Conservation (phyloP, 176 grass and related monocot species). For the barley (Hordeum vulgare) region MorexV3_pseudomolecules_assembly NC_058522.1:321365865-321366364, state of each 20-base stretch:
- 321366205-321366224: conserved; percentile 15
- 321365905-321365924: conserved; percentile 61
- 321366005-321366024: conserved; percentile 64
- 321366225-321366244: neutral
- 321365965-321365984: conserved; percentile 36
- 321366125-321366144: conserved; percentile 56
- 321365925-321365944: conserved; percentile 55
- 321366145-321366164: conserved; percentile 80
- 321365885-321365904: conserved; percentile 52
- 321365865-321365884: conserved; percentile 52
- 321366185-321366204: conserved; percentile 82
- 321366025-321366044: conserved; percentile 60
- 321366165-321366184: conserved; percentile 76
- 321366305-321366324: conserved; percentile 81
- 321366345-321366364: conserved; percentile 84
- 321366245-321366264: neutral
- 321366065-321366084: neutral
- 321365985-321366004: conserved; percentile 60
- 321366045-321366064: conserved; percentile 30
- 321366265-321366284: neutral
- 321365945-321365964: neutral
- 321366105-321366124: neutral
- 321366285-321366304: neutral
- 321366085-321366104: conserved; percentile 28
- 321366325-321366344: conserved; percentile 64